Evolutionary conservation across 2,329 filamentous ascomycete species (phyloP), one percentile per base, ranked within the genome.

Genomic region (Beauveria caledonica): DNA sequence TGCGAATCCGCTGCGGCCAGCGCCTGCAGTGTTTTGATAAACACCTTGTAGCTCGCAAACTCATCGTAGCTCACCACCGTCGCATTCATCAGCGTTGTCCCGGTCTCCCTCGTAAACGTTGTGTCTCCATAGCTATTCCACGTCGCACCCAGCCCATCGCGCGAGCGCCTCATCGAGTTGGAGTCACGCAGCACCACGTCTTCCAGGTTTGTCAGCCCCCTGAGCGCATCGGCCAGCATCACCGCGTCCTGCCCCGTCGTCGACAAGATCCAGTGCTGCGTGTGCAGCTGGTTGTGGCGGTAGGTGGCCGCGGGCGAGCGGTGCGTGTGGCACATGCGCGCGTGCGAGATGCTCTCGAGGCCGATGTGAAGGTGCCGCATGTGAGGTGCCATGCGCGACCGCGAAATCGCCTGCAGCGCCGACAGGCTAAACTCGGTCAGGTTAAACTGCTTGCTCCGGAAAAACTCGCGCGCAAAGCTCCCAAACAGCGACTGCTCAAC

Each of bases 361-460:
- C 55, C 55, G 39, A 73, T 58, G 58, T 71, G 67, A 21, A 83
- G 69, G 15, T 66, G 65, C 6, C 68, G 71, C 15, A 84, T 65
- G 40, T 71, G 68, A 0, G 66, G 62, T 0, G 72, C 72, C 17
- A 84, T 63, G 0, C 74, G 73, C 19, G 73, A 76, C 60, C 76
- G 74, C n/a, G 81, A 77, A 40, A 84, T 82, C 66, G 80, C 73
- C 69, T 80, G 63, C 11, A 87, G 73, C 0, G 79, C 74, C 57
- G 80, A 76, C 10, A 87, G 72, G 65, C 85, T 87, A 64, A 76
- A 71, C 39, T 81, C 73, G 1, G 79, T 80, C 58, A 87, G 67
- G 80, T 86, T 85, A 71, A 88, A 89, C 67, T 88, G 85, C 66
- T 81, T 83, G 69, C 83, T 84, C 55, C 74, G 76, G 71, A 89